A percentile compares a stretch with the other conserved stretches of the same genome.
Evolutionary conservation across 2,329 filamentous ascomycete species (phyloP).

Genomic region (Allantophomopsis cytisporea): DNA sequence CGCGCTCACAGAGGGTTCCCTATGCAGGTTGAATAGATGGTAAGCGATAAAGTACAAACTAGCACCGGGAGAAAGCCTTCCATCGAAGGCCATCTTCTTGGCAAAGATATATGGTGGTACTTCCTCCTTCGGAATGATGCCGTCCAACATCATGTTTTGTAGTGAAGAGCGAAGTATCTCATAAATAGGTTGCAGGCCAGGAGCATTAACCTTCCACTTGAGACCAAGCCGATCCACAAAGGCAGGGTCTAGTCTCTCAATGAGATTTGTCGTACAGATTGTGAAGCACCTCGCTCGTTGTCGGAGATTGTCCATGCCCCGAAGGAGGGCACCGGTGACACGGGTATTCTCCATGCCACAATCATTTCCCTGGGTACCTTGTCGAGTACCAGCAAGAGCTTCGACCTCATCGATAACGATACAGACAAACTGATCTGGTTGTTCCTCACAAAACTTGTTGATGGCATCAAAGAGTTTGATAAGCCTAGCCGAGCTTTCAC

Average conservation of each 20-base stretch:
- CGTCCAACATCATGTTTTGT: too few relatives aligned
- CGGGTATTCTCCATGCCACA: conserved; percentile 16
- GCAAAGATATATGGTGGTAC: too few relatives aligned
- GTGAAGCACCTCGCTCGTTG: conserved; percentile 13
- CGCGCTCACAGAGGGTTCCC: too few relatives aligned
- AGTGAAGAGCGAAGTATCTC: conserved; percentile 10
- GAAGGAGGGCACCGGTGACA: conserved; percentile 19
- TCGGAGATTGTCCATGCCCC: conserved; percentile 13
- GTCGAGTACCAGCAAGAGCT: conserved; percentile 15
- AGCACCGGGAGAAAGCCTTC: too few relatives aligned
- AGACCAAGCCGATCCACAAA: conserved; percentile 16
- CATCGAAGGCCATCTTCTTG: too few relatives aligned
- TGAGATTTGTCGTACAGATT: conserved; percentile 17
- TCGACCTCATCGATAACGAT: conserved; percentile 20
- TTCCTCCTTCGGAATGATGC: too few relatives aligned
- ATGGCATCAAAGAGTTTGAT: conserved; percentile 27
- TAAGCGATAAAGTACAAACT: too few relatives aligned
- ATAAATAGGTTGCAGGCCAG: conserved; percentile 11
- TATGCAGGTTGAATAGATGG: too few relatives aligned
- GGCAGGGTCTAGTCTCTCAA: conserved; percentile 13
- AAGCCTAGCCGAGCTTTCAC: conserved; percentile 29
- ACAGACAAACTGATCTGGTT: conserved; percentile 11
- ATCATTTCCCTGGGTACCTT: conserved; percentile 8
- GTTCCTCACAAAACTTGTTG: conserved; percentile 10
- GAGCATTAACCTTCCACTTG: conserved; percentile 9